A percentile compares a stretch with the other conserved stretches of the same genome.
phyloP scores from a whole-genome alignment of 352 stramenopile genomes.

The Pythium brachiatum region DNA sequence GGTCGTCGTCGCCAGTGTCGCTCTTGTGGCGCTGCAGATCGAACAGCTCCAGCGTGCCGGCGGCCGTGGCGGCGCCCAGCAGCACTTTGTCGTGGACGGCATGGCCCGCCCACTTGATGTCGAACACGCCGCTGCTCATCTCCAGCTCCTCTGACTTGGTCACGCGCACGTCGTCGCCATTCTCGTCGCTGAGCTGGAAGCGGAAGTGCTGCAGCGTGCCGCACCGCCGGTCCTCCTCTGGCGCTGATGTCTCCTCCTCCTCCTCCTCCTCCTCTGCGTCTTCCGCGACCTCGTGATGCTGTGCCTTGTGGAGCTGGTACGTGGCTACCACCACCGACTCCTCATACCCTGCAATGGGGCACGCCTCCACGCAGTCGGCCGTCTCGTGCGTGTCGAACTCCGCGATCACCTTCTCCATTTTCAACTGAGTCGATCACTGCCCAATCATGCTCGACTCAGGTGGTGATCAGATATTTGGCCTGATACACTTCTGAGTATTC shows the following conservation, averaged over 20 bases:
- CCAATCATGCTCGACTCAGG: neutral
- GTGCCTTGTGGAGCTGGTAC: constrained; percentile 79
- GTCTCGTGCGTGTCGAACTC: constrained; percentile 78
- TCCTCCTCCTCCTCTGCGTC: constrained; percentile 7
- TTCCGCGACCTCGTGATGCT: constrained; percentile 11
- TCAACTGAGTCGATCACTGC: neutral
- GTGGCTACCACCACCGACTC: constrained; percentile 68
- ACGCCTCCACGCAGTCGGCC: constrained; percentile 84
- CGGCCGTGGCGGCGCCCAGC: constrained; percentile 60
- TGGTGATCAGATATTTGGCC: neutral
- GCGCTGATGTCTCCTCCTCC: neutral
- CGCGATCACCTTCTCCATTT: constrained; percentile 37
- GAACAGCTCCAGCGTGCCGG: constrained; percentile 65
- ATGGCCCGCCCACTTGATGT: constrained; percentile 79
- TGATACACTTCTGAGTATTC: neutral
- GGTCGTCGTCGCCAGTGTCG: constrained; percentile 1
- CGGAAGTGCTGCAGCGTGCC: constrained; percentile 72
- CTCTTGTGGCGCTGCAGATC: constrained; percentile 25
- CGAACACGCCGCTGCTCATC: constrained; percentile 70
- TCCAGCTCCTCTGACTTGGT: constrained; percentile 42
- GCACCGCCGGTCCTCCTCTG: constrained; percentile 37
- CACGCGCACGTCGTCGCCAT: constrained; percentile 32
- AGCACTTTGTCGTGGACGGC: constrained; percentile 47
- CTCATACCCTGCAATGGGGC: constrained; percentile 58
- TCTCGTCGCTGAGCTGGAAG: constrained; percentile 29